These are phyloP conservation scores for Candida sp. DNA, from an alignment of 1,139 yeast species.

Conservation along the genomic window DNA sequence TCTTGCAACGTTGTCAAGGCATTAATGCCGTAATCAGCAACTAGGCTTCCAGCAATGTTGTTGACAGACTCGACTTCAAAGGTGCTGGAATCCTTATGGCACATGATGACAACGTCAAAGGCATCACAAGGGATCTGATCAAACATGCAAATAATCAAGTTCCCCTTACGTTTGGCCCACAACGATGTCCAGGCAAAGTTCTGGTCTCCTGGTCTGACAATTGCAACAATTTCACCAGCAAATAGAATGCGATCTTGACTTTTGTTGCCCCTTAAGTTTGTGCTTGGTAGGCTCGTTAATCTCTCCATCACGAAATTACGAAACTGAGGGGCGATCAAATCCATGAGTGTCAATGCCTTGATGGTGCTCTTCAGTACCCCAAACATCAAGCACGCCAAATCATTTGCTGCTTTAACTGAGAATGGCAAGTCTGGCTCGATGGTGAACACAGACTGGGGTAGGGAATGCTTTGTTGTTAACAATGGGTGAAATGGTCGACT, in stretches of 20 bases:
- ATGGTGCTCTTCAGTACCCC: constrained; percentile 76
- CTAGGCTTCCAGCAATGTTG: constrained; percentile 47
- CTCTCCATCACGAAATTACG: constrained; percentile 66
- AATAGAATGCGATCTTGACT: constrained; percentile 37
- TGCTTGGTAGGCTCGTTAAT: constrained; percentile 30
- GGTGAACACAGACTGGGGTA: constrained; percentile 86
- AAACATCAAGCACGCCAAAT: constrained; percentile 85
- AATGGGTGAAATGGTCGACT: constrained; percentile 62
- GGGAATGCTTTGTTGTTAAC: constrained; percentile 65
- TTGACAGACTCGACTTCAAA: constrained; percentile 38
- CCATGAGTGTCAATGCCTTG: constrained; percentile 68
- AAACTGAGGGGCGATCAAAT: constrained; percentile 77
- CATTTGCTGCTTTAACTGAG: constrained; percentile 84
- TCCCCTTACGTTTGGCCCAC: constrained; percentile 84
- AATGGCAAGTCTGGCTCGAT: constrained; percentile 80
- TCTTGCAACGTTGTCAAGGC: constrained; percentile 24
- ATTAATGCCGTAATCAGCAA: constrained; percentile 24
- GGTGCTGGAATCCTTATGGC: constrained; percentile 20
- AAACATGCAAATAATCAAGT: constrained; percentile 79
- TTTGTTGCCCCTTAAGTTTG: constrained; percentile 2
- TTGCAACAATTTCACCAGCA: constrained; percentile 63
- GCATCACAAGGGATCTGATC: constrained; percentile 90
- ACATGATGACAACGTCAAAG: constrained; percentile 59
- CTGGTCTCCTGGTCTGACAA: constrained; percentile 51
- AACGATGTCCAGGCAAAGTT: constrained; percentile 77